Evolutionary conservation across 176 grass and related monocot species (phyloP).

Genomic region (Lolium multiflorum): DNA sequence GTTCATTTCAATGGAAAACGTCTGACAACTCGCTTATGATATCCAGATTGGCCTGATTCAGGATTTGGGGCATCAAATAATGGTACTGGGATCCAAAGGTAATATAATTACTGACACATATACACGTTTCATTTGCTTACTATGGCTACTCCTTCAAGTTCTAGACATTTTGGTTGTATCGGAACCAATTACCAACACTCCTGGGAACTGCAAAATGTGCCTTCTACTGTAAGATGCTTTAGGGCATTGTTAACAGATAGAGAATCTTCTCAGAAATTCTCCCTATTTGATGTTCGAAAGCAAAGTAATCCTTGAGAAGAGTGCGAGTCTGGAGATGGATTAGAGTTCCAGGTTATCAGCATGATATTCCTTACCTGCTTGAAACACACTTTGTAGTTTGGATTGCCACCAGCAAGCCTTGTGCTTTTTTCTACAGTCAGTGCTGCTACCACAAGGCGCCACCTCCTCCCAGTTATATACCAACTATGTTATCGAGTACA

Average conservation of each 20-base stretch:
- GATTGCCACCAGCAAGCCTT: constrained; percentile 43
- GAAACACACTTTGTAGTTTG: constrained; percentile 9
- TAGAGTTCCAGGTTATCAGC: background rate
- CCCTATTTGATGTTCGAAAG: constrained; percentile 54
- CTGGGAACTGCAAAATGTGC: constrained; percentile 17
- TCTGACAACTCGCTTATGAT: constrained; percentile 35
- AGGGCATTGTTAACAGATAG: constrained; percentile 56
- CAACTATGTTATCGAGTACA: constrained; percentile 13
- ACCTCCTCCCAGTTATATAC: constrained; percentile 20
- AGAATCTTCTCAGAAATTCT: constrained; percentile 71
- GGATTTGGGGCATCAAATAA: constrained; percentile 73
- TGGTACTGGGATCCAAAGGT: constrained; percentile 83
- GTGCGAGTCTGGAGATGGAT: constrained; percentile 9
- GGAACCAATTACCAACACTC: background rate
- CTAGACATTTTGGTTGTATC: constrained; percentile 9
- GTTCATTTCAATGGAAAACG: constrained; percentile 11
- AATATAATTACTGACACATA: background rate
- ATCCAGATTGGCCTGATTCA: constrained; percentile 84
- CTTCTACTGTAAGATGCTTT: constrained; percentile 34
- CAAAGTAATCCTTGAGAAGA: background rate
- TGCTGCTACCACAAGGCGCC: constrained; percentile 26
- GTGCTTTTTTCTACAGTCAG: constrained; percentile 5
- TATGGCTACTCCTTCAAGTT: constrained; percentile 7
- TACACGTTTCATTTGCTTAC: background rate
- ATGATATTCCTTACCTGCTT: background rate